Evolutionary conservation across 495 filamentous ascomycete species (phyloP).

Genomic region (Choiromyces venosus): DNA sequence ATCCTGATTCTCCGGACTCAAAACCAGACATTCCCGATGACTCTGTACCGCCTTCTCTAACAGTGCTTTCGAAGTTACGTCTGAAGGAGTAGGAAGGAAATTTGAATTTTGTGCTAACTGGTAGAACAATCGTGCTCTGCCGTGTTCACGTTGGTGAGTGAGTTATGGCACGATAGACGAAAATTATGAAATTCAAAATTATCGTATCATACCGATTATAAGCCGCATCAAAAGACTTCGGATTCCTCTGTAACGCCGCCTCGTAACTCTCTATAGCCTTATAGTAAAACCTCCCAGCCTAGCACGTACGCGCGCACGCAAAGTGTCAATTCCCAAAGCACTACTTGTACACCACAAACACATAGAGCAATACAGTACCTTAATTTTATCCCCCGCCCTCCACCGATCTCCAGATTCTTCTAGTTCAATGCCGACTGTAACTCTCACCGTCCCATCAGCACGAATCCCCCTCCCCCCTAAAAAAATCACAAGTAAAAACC

Average conservation of each 20-base stretch:
- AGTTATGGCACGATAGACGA: not conserved
- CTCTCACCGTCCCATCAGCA: not conserved
- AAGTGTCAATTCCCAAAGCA: conserved; percentile 9
- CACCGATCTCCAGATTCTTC: conserved; percentile 41
- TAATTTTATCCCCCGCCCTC: conserved; percentile 36
- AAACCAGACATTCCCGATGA: conserved; percentile 21
- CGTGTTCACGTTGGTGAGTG: not conserved
- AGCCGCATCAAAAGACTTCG: conserved; percentile 30
- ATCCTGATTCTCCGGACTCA: conserved; percentile 32
- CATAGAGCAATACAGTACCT: conserved; percentile 21
- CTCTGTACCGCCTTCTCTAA: conserved; percentile 28
- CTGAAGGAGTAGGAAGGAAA: conserved; percentile 13
- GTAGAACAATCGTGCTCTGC: conserved; percentile 32
- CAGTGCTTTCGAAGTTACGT: not conserved
- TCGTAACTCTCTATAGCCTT: conserved; percentile 36
- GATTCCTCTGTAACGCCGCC: conserved; percentile 15
- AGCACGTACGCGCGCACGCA: not conserved
- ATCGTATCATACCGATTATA: conserved; percentile 38
- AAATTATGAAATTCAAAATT: not conserved
- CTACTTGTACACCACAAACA: not conserved
- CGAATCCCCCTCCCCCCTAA: not conserved
- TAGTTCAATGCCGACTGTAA: conserved; percentile 28
- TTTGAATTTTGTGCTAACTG: conserved; percentile 33
- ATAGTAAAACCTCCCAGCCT: conserved; percentile 37
- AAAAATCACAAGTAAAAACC: not conserved